Evolutionary conservation across 2,329 filamentous ascomycete genomes (phyloP).

Genomic region (Plectosphaerella cucumerina): DNA sequence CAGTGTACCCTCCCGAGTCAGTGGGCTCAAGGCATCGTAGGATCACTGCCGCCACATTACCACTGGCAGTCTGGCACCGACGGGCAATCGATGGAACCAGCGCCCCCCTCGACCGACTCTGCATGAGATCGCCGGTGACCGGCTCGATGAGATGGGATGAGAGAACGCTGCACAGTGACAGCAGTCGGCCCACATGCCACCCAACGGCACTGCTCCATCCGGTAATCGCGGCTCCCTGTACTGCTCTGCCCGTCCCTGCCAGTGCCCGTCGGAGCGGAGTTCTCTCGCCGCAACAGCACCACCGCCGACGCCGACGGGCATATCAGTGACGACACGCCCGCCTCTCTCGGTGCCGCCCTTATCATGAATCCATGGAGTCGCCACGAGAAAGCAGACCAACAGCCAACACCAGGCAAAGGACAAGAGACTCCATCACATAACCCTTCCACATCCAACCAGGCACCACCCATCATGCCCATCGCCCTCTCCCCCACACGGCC

Average conservation of each 20-base stretch:
- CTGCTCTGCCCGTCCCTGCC: too few relatives aligned
- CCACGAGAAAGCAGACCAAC: conserved; percentile 5
- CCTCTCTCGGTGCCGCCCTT: neutral
- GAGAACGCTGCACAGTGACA: neutral
- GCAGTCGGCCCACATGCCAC: neutral
- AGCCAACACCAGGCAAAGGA: conserved; percentile 4
- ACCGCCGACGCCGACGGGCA: neutral
- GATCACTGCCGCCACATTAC: too few relatives aligned
- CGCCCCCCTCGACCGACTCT: too few relatives aligned
- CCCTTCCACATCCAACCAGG: too few relatives aligned
- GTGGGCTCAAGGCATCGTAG: too few relatives aligned
- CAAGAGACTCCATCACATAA: neutral
- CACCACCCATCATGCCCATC: conserved; percentile 37
- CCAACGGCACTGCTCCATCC: neutral
- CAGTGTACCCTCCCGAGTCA: too few relatives aligned
- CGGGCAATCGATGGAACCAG: too few relatives aligned
- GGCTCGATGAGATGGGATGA: too few relatives aligned
- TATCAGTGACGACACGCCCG: neutral
- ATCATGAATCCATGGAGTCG: conserved; percentile 9
- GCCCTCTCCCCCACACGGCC: conserved; percentile 31
- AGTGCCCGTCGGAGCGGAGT: neutral
- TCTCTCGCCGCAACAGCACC: neutral
- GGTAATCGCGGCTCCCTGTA: neutral
- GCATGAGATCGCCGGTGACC: too few relatives aligned
- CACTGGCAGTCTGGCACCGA: too few relatives aligned